A percentile compares a stretch with the other conserved stretches of the same genome.
Evolutionary conservation across 164 flowering plant genomes (phyloP).

Genomic region (Brasenia schreberi): DNA sequence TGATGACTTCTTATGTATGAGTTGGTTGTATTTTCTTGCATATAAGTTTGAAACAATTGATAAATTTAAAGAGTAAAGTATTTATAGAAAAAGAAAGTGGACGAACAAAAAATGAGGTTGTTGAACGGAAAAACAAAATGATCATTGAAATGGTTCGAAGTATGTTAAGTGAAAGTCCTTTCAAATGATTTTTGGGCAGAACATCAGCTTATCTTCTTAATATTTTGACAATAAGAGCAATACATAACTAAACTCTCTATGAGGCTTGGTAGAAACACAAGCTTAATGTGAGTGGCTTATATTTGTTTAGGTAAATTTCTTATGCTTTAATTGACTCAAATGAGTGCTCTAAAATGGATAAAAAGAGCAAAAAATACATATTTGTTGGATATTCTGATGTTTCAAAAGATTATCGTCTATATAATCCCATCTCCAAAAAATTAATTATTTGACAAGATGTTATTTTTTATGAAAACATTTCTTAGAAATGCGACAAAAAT

Average conservation of each 20-base stretch:
- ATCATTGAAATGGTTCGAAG: background rate
- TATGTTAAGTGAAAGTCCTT: background rate
- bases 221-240: slow-evolving; percentile 3
- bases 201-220: slow-evolving; percentile 1
- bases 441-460: slow-evolving; percentile 2
- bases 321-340: background rate
- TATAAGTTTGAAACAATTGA: slow-evolving; percentile 2
- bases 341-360: slow-evolving; percentile 2
- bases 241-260: background rate
- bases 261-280: slow-evolving; percentile 11
- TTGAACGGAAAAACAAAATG: background rate
- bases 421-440: background rate
- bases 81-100: background rate
- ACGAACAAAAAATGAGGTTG: background rate
- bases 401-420: slow-evolving; percentile 5
- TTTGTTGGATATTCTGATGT: slow-evolving; percentile 6
- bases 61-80: background rate
- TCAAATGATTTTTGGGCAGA: background rate
- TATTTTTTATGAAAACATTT: background rate
- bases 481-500: no score
- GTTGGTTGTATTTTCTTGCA: slow-evolving; percentile 6
- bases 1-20: slow-evolving; percentile 8
- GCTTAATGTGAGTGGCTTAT: background rate
- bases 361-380: slow-evolving; percentile 3
- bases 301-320: slow-evolving; percentile 2